A percentile compares a stretch with the other conserved stretches of the same genome.
Conservation (phyloP, 108 stramenopile genomes). For the Cylindrotheca closterium region DNA sequence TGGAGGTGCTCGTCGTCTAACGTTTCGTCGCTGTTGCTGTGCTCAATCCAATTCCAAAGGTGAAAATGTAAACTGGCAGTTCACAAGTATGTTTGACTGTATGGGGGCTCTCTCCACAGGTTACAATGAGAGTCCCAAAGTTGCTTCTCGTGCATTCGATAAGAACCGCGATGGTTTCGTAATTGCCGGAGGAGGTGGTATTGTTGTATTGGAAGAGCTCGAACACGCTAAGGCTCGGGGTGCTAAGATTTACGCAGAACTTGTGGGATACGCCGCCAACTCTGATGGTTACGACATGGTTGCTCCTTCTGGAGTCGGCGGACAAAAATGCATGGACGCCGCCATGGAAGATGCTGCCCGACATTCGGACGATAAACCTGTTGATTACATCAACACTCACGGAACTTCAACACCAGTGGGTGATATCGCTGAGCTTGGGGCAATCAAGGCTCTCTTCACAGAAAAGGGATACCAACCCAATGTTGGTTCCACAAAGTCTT, state of each 20-base stretch:
- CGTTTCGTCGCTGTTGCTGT: conserved; percentile 2
- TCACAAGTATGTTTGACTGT: conserved; percentile 93
- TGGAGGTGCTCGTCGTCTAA: not conserved
- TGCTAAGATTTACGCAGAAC: conserved; percentile 94
- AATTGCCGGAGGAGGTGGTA: conserved; percentile 98
- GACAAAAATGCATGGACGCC: conserved; percentile 89
- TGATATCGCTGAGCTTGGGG: conserved; percentile 91
- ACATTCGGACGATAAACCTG: conserved; percentile 54
- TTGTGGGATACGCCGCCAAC: conserved; percentile 95
- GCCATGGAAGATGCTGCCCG: conserved; percentile 83
- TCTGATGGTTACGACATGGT: conserved; percentile 99
- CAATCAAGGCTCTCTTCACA: conserved; percentile 87
- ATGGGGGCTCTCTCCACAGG: conserved; percentile 93
- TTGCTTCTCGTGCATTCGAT: conserved; percentile 93
- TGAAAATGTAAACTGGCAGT: conserved; percentile 89
- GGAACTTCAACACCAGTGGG: conserved; percentile 99
- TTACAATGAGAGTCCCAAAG: conserved; percentile 88
- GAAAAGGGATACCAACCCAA: conserved; percentile 87
- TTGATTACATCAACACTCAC: conserved; percentile 98
- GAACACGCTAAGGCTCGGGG: conserved; percentile 97
- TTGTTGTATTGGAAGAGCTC: conserved; percentile 94
- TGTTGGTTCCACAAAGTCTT: conserved; percentile 96
- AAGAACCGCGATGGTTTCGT: conserved; percentile 98
- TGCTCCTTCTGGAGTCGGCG: conserved; percentile 96
- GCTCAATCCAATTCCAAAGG: no score